Evolutionary conservation across 169 alveolate genomes (phyloP), one percentile per base, ranked within the genome.

Genomic region (Plasmodium reichenowi): DNA sequence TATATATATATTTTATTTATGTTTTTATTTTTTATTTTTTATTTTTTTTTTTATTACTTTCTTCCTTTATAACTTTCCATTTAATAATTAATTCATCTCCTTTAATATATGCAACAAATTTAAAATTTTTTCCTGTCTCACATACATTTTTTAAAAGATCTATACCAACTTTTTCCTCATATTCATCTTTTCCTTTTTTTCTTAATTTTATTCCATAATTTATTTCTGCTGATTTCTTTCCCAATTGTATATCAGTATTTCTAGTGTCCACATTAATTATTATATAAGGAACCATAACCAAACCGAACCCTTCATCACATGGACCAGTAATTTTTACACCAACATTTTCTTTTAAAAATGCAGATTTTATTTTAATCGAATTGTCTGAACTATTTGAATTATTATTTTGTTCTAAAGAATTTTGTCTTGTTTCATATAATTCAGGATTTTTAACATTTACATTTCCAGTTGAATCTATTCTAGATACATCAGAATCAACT

Each of bases 51-150:
- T 72, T 10, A 20, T 9, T 38, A 22, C 9, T 0, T 59, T 32
- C 20, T 8, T 17, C 85, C 5, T 72, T 24, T 50, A 38, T 38
- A 38, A 72, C 71, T 59, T 72, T 72, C 71, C 85, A 72, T n/a
- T 52, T 72, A 54, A 54, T 29, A 6, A 17, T 72, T 60, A 72
- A 52, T 20, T 54, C 38, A 17, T 72, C 70, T 12, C 56, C 71
- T 13, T 32, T 50, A 50, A 72, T 26, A 38, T 24, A 15, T 17
- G 54, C 63, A 72, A 54, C 85, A 24, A 72, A 72, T 72, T 72
- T 72, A 60, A 72, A 72, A 17, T 17, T 72, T 60, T 72, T 72
- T 13, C 22, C 13, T 0, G 15, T 26, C 12, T 29, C 50, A 24
- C 66, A 70, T 45, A 15, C 60, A 70, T 70, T 70, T 70, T 38